A percentile compares a stretch with the other conserved stretches of the same genome.
Conservation (phyloP, 1,284 basidiomycete genomes). For the Tilletia caries region DNA sequence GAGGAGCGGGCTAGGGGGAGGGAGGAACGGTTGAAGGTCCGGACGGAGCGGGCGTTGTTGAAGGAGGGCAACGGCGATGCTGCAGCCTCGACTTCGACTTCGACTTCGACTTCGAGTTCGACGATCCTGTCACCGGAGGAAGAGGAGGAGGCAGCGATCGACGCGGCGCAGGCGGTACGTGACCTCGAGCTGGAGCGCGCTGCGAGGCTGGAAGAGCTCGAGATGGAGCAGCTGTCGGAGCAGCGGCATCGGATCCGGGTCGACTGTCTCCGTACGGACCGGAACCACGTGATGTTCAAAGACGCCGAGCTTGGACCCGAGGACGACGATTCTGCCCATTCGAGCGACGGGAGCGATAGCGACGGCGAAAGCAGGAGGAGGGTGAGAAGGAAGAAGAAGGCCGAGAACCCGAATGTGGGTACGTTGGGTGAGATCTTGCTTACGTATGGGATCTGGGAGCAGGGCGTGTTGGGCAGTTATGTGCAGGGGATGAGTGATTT, state of each 20-base stretch:
- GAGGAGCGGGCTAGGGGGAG: neutral
- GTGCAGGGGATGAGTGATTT: slow-evolving; percentile 98
- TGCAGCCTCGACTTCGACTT: slow-evolving; percentile 61
- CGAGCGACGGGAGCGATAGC: neutral
- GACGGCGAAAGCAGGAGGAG: neutral
- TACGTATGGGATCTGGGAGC: slow-evolving; percentile 64
- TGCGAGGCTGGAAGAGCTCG: neutral
- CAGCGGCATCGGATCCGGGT: slow-evolving; percentile 88
- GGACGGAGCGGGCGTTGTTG: neutral
- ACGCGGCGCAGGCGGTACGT: slow-evolving; percentile 47
- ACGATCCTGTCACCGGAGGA: slow-evolving; percentile 75
- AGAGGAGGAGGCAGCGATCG: slow-evolving; percentile 58
- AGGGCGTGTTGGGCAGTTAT: slow-evolving; percentile 57
- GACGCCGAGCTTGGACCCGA: slow-evolving; percentile 15
- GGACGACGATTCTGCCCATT: neutral
- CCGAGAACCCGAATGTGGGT: slow-evolving; percentile 79
- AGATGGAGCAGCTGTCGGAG: slow-evolving; percentile 33
- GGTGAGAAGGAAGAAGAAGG: slow-evolving; percentile 67
- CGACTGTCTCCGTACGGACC: slow-evolving; percentile 94
- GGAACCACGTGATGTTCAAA: slow-evolving; percentile 80
- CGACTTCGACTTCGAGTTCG: slow-evolving; percentile 62
- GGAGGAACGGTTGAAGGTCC: neutral
- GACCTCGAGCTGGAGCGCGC: slow-evolving; percentile 30
- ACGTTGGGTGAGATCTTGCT: slow-evolving; percentile 74
- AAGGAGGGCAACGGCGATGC: slow-evolving; percentile 59